Conservation (phyloP, 257 asterid genomes). For the Rehmannia glutinosa region DNA sequence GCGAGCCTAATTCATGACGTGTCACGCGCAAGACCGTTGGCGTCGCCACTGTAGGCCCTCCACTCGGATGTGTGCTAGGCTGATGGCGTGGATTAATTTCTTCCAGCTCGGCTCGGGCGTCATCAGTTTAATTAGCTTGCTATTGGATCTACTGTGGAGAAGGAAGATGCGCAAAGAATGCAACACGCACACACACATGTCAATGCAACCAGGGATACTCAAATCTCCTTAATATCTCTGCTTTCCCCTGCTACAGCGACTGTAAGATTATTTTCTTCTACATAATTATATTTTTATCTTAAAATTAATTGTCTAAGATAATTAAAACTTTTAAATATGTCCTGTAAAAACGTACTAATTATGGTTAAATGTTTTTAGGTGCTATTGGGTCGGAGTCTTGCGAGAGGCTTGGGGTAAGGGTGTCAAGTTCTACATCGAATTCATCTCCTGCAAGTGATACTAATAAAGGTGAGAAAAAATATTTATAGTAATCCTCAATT, state of each 20-base stretch:
- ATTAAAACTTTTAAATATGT: too few species aligned
- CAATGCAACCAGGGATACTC: constrained; percentile 51
- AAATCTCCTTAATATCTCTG: constrained; percentile 52
- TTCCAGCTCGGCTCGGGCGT: too few species aligned
- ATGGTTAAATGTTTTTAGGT: constrained; percentile 42
- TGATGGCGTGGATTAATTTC: too few species aligned
- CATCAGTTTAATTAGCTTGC: constrained; percentile 68
- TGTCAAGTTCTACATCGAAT: constrained; percentile 34
- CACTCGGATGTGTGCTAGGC: too few species aligned
- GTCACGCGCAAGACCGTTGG: too few species aligned
- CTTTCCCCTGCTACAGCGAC: constrained; percentile 66
- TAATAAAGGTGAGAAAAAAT: constrained; percentile 26
- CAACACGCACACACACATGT: constrained; percentile 47
- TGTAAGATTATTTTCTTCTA: constrained; percentile 37
- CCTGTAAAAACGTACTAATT: too few species aligned
- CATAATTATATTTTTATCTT: not conserved
- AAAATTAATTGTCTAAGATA: too few species aligned
- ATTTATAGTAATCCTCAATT: not conserved
- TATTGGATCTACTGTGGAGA: constrained; percentile 72
- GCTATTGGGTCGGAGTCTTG: constrained; percentile 60
- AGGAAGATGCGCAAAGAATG: constrained; percentile 51
- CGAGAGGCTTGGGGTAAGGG: constrained; percentile 45
- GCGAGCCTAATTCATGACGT: too few species aligned
- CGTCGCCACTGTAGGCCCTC: too few species aligned
- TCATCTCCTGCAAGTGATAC: constrained; percentile 23